phyloP scores from a whole-genome alignment of 139 green algal species.

The Diplosphaera chodatii region DNA sequence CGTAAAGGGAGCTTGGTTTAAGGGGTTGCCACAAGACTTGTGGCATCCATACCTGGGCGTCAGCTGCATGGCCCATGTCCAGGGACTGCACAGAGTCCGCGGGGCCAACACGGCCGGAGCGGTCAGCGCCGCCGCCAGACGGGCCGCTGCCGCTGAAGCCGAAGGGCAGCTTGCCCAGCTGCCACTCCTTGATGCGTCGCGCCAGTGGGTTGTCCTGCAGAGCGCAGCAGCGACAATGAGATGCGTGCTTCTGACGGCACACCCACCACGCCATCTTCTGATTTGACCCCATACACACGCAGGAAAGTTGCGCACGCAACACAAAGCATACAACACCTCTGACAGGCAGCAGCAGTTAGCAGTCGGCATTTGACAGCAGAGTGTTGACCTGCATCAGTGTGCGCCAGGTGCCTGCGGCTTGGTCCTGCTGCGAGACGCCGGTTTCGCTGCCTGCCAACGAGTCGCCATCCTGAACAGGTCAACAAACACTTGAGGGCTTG shows the following conservation, averaged over 20 bases:
- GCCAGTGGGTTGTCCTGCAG: background rate
- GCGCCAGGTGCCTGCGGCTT: background rate
- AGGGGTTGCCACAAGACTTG: no score
- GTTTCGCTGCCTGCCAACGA: background rate
- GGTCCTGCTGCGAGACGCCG: background rate
- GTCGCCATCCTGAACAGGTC: background rate
- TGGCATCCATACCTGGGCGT: background rate
- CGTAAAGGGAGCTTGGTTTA: no score
- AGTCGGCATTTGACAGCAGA: no score
- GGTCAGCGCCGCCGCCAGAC: background rate
- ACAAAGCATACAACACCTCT: no score
- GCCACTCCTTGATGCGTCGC: background rate
- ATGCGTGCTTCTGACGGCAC: no score
- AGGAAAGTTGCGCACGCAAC: no score
- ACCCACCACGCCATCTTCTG: no score
- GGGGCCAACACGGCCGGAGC: no score
- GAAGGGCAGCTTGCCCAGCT: constrained; percentile 1
- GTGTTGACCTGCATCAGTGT: background rate
- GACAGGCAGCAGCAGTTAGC: no score
- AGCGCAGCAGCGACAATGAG: no score
- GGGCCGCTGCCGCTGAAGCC: background rate
- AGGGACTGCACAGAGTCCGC: background rate
- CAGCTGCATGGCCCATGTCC: background rate
- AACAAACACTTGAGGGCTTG: no score
- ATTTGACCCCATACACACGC: no score